Evolutionary conservation across 345 rosid genomes (phyloP).

Genomic region (Lepidium didymum): DNA sequence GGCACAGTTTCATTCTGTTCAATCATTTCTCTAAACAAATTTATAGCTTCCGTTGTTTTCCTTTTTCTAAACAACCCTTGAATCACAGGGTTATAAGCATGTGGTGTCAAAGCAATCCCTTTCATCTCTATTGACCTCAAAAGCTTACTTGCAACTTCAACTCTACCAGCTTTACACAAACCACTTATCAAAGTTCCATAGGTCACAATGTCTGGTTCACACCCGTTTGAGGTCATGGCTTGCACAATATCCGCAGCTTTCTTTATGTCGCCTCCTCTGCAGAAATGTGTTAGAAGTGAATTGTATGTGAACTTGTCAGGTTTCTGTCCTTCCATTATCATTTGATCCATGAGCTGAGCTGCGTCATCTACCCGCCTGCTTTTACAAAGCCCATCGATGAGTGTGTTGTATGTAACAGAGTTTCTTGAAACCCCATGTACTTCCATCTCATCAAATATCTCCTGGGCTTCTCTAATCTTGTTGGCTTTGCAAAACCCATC

Average conservation of each 20-base stretch:
- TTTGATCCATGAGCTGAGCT: conserved; percentile 81
- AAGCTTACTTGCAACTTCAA: conserved; percentile 62
- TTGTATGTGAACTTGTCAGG: conserved; percentile 84
- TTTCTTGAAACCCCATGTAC: conserved; percentile 79
- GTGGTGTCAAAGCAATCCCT: conserved; percentile 65
- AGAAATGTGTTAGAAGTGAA: conserved; percentile 67
- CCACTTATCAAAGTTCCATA: conserved; percentile 80
- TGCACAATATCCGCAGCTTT: conserved; percentile 85
- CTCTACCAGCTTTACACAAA: conserved; percentile 79
- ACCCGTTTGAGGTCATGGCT: conserved; percentile 66
- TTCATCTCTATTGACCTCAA: conserved; percentile 72
- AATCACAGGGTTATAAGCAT: conserved; percentile 79
- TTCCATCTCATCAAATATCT: conserved; percentile 93
- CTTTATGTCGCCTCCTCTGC: conserved; percentile 67
- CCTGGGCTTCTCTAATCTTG: conserved; percentile 72
- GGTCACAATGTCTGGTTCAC: conserved; percentile 78
- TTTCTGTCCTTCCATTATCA: conserved; percentile 83
- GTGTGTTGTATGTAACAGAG: conserved; percentile 78
- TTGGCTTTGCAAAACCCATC: conserved; percentile 79
- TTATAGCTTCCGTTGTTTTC: conserved; percentile 59
- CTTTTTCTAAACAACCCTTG: conserved; percentile 62
- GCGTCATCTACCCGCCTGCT: conserved; percentile 71
- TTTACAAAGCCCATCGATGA: conserved; percentile 81
- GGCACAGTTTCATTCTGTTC: conserved; percentile 49
- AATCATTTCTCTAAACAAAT: conserved; percentile 78